Conservation (phyloP, 805 yeast genomes). For the Nakazawaea ernobii region DNA sequence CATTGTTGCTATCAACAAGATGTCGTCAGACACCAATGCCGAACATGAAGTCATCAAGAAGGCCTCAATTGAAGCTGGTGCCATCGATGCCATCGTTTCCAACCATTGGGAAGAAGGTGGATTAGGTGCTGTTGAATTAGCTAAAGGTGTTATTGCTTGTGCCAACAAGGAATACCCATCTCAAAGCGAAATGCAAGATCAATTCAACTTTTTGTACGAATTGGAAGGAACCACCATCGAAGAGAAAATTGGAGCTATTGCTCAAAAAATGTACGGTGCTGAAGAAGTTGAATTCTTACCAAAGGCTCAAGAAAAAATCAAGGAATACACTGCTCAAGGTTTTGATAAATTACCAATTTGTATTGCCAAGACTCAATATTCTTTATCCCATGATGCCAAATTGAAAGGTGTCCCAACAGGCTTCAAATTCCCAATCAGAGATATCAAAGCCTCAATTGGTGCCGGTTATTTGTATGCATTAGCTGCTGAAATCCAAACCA, state of each 20-base stretch:
- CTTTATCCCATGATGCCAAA: slow-evolving; percentile 87
- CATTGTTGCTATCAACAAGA: slow-evolving; percentile 88
- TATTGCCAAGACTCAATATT: slow-evolving; percentile 96
- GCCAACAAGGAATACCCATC: slow-evolving; percentile 37
- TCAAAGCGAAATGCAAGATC: slow-evolving; percentile 30
- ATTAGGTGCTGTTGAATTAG: slow-evolving; percentile 77
- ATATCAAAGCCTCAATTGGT: slow-evolving; percentile 90
- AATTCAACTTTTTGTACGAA: slow-evolving; percentile 64
- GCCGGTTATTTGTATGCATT: slow-evolving; percentile 95
- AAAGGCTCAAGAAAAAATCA: slow-evolving; percentile 75
- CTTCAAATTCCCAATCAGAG: slow-evolving; percentile 90
- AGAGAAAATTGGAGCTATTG: slow-evolving; percentile 73
- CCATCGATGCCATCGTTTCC: slow-evolving; percentile 82
- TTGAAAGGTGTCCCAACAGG: slow-evolving; percentile 95
- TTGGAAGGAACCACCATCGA: slow-evolving; percentile 64
- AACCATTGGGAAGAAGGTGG: slow-evolving; percentile 98
- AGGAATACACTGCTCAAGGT: slow-evolving; percentile 79
- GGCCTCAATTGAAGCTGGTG: slow-evolving; percentile 88
- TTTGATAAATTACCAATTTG: slow-evolving; percentile 90
- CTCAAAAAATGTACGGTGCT: slow-evolving; percentile 91
- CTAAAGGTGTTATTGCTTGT: slow-evolving; percentile 76
- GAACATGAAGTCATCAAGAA: slow-evolving; percentile 77
- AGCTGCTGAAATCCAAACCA: slow-evolving; percentile 95
- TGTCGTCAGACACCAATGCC: slow-evolving; percentile 73
- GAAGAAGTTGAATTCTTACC: slow-evolving; percentile 75